Conservation (phyloP, 2,329 filamentous ascomycete genomes). For the Ceratocystis eucalypticola region DNA sequence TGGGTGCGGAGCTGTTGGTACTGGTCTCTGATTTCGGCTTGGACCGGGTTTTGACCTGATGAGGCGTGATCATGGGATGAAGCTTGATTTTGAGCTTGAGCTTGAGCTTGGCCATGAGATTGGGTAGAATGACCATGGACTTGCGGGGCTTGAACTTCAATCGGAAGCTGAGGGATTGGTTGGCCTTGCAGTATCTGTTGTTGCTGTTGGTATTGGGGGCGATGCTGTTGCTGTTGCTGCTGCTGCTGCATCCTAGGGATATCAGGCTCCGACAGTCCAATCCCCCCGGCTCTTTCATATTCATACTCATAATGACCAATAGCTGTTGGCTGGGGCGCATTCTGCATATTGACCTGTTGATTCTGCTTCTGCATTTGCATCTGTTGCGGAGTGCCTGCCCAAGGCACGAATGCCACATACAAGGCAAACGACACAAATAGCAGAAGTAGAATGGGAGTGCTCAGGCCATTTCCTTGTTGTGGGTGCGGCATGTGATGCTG, state of each 20-base stretch:
- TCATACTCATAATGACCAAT: background rate
- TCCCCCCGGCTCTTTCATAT: background rate
- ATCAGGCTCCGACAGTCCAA: constrained; percentile 3
- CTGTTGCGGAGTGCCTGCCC: constrained; percentile 15
- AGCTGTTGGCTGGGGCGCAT: background rate
- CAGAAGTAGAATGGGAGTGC: constrained; percentile 17
- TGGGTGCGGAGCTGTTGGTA: constrained; percentile 2
- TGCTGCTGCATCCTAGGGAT: constrained; percentile 10
- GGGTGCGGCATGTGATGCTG: constrained; percentile 15
- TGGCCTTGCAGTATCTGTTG: background rate
- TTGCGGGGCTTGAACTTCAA: background rate
- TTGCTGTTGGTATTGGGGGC: too few relatives aligned
- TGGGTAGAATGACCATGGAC: background rate
- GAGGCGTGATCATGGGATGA: constrained; percentile 3
- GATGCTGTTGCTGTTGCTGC: background rate
- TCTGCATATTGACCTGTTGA: constrained; percentile 13
- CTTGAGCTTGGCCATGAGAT: constrained; percentile 4
- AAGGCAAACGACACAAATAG: constrained; percentile 19
- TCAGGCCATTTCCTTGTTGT: constrained; percentile 15
- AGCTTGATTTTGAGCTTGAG: constrained; percentile 10
- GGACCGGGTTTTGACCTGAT: background rate
- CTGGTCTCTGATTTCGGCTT: constrained; percentile 7
- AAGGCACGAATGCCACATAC: constrained; percentile 19
- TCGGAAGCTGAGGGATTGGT: background rate
- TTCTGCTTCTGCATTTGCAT: constrained; percentile 7